Base-by-base conservation (phyloP, 2,329 filamentous ascomycete species). In the Trichoderma arundinaceum region DNA sequence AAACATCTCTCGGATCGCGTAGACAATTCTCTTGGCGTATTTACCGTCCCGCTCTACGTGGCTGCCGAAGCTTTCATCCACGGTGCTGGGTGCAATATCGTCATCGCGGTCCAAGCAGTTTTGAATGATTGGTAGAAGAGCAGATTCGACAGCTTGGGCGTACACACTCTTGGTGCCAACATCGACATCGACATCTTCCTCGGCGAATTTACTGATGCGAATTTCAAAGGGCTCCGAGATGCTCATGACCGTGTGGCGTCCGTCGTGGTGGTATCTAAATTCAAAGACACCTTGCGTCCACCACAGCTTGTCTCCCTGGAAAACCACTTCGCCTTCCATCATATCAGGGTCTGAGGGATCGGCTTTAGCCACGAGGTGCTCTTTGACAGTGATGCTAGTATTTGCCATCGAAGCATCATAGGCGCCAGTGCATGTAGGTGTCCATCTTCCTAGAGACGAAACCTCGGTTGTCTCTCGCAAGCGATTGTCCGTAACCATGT, bases 241-340 rank as follows among this genome's bases (percentile, higher is more conserved):
- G 17, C 92, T 88, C 91, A 99, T 95, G 74, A 96, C 94, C 70
- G 91, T 92, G 79, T 99, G 93, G 72, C 90, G 91, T 64, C 93
- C 93, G 71, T 92, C 90, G 78, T 99, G 95, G 78, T 99, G 95
- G 79, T 97, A 97, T 46, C 95, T 89, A 81, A 99, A 96, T 74
- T 99, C 95, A 74, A 97, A 99, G 3, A 96, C 91, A 63, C 95
- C 95, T 68, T 94, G 91, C 0, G 91, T 96, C 95, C 95, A 99
- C 90, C 92, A 99, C 2, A 97, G 85, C 79, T 96, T 97, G 80
- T 98, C 94, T 54, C 95, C 94, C 9, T 89, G 83, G 74, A 99
- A 98, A 12, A 92, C 78, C 73, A 98, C 89, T 75, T 97, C 92
- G 49, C 95, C 95, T 12, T 86, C 84, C 4, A 92, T 85, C 69